Base-by-base conservation (phyloP, 208 protist genomes). In the Wallacemonas collosoma region DNA sequence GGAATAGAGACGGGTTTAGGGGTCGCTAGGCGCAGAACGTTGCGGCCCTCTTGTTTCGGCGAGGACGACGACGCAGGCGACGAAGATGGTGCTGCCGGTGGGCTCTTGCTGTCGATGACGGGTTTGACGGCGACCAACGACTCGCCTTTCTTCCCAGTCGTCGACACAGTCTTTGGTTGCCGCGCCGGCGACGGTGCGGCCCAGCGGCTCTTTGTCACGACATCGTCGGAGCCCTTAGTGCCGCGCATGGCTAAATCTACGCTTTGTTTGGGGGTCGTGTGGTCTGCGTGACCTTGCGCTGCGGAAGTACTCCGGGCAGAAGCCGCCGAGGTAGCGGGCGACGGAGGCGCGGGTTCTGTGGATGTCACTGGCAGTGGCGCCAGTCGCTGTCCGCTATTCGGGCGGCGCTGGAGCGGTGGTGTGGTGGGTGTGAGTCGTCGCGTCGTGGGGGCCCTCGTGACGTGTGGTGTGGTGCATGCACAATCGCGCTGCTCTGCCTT, bases 301-400 rank as follows among this genome's bases (percentile, higher is more conserved):
- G 26, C 48, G 17, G 63, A 1, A 3, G 48, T 9, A 36, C 48
- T 26, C 48, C 47, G 5, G 48, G 40, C 63, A 45, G 47, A 4
- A 3, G 35, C 35, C 4, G 63, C 63, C 15, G 48, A 57, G 43
- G 43, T n/a, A 12, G 45, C 45, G 45, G 8, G 6, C 36, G 15
- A 11, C 53, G 53, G 41, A 38, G 15, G 45, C n/a, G 55, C 4
- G 14, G 40, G 26, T 11, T 3, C 5, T 12, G 5, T 6, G 2
- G 53, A 35, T 15, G 55, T 8, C n/a, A 6, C 9, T 3, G 26
- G 58, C 6, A 68, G 55, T 7, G 71, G 70, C 15, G 47, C 55
- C 3, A 74, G 70, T 2, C 70, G 57, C 70, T 74, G 70, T 11
- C 70, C 70, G 41, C 70, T 74, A 50, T 62, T 74, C 50, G 70